Base-by-base conservation (phyloP, 208 protist species). In the Trypanosoma rangeli region DNA sequence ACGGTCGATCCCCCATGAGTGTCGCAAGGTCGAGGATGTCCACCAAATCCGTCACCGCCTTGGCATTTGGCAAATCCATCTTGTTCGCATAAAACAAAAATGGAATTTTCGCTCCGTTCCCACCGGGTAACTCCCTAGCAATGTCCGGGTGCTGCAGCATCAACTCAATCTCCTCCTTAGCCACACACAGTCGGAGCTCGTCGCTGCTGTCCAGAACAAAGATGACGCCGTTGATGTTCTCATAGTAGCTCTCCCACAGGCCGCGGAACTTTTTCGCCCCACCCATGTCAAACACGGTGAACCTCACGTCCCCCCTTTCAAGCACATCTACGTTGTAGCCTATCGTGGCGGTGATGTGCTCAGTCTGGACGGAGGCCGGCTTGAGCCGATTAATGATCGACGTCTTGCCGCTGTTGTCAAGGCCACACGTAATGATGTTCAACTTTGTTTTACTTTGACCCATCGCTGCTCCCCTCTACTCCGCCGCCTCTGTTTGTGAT, bases 221-320 rank as follows among this genome's bases (percentile, higher is more conserved):
- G 37, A 98, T 94, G 3, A 98, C 68, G 1, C 90, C 96, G 22
- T 97, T 58, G 18, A 95, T 97, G 78, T 97, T 98, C 49, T 94
- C 84, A 83, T 98, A 99, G 81, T 99, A 99, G 69, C 97, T 96
- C 60, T 97, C 87, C 98, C 98, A 99, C 54, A 99, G 79, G 5
- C 85, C 80, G 13, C 97, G 82, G 61, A 99, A 98, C 76, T 98
- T 99, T 84, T 99, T 97, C 56, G 99, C 96, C n/a, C 98, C 98
- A 50, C 91, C 90, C 78, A 99, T 98, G 85, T 99, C 98, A 85
- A 98, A 99, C 20, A 99, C 96, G n/a, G 94, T 99, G 73, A 99
- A 99, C 50, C 85, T 92, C 9, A 78, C 78, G 31, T 97, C 97
- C 56, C 98, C 98, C 66, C 96, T 98, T 46, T 93, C 83, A 48